Evolutionary conservation across 2,329 filamentous ascomycete genomes (phyloP), one percentile per base, ranked within the genome.

Genomic region (Aspergillus sp.): DNA sequence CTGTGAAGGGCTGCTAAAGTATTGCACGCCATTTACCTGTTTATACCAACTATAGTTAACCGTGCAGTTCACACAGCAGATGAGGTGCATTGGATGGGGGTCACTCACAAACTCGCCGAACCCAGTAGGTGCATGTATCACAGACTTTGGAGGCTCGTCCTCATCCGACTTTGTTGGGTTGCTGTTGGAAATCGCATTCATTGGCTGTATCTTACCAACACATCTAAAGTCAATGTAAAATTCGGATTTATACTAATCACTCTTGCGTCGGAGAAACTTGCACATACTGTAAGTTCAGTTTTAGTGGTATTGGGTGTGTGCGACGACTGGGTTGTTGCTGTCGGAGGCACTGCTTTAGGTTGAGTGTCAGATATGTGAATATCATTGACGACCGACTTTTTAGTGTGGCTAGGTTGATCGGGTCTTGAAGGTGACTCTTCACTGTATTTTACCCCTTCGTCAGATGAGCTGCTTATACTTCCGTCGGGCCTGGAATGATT

Each of bases 81-180:
- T 7, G 27, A 50, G 25, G 5, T 8, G 30, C 47, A 19, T 15
- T 23, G 13, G 11, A 25, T 47, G 41, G 25, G 55, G 13, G 32
- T 49, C 44, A 73, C 85, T 72, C 75, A 95, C 91, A 85, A 95
- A 96, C 67, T 86, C 86, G 58, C 86, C 84, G 75, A 95, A 97
- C 63, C 89, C 91, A 65, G 91, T 84, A 0, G 93, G 92, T 15
- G 91, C 91, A 81, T 96, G 93, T 67, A 97, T 96, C 57, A 96
- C 93, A 1, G 93, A 97, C 56, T 91, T 84, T 23, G 92, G 89
- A 66, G 77, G 72, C 54, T 78, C 77, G 57, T 93, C 91, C 66
- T 96, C 91, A 62, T 87, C 88, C 23, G 84, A 84, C 56, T 80
- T 78, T 53, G 62, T 41, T 55, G 60, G 63, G 23, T 59, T 63